Percentiles rank a stretch among this genome's conserved stretches.
Evolutionary conservation across 129 eudicot species (phyloP).

Genomic region (Deinandra increscens): DNA sequence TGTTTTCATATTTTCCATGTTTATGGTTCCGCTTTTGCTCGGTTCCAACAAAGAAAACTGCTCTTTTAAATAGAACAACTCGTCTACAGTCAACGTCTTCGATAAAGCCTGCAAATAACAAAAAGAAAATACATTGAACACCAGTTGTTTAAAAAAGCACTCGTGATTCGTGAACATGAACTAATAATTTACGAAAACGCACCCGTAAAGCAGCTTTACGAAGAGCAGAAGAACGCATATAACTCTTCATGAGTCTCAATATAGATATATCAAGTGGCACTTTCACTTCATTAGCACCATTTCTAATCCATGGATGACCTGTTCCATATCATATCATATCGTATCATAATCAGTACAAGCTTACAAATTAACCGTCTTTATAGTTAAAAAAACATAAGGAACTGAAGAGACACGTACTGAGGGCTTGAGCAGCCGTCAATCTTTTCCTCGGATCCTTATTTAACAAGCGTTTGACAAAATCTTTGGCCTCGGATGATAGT

Average conservation of each 20-base stretch:
- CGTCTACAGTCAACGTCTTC: constrained; percentile 80
- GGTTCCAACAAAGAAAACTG: constrained; percentile 80
- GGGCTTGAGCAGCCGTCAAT: constrained; percentile 93
- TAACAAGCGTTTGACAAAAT: constrained; percentile 75
- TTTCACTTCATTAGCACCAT: constrained; percentile 44
- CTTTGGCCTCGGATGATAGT: constrained; percentile 79
- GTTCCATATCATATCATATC: constrained; percentile 33
- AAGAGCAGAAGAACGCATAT: constrained; percentile 91
- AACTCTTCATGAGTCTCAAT: constrained; percentile 71
- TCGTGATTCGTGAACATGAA: background rate
- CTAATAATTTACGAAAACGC: constrained; percentile 5
- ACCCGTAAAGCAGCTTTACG: constrained; percentile 91
- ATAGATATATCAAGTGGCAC: constrained; percentile 75
- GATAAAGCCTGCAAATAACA: constrained; percentile 70
- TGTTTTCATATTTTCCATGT: constrained; percentile 78
- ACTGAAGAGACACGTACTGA: constrained; percentile 45
- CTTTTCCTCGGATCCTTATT: constrained; percentile 91
- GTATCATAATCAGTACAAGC: background rate
- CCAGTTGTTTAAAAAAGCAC: background rate
- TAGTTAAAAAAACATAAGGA: background rate
- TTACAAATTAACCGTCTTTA: background rate
- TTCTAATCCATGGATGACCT: constrained; percentile 93
- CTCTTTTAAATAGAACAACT: constrained; percentile 67
- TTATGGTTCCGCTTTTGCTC: constrained; percentile 71
- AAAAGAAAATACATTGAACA: background rate